phyloP scores from a whole-genome alignment of 306 rosid species.

The Ormosia emarginata region DNA sequence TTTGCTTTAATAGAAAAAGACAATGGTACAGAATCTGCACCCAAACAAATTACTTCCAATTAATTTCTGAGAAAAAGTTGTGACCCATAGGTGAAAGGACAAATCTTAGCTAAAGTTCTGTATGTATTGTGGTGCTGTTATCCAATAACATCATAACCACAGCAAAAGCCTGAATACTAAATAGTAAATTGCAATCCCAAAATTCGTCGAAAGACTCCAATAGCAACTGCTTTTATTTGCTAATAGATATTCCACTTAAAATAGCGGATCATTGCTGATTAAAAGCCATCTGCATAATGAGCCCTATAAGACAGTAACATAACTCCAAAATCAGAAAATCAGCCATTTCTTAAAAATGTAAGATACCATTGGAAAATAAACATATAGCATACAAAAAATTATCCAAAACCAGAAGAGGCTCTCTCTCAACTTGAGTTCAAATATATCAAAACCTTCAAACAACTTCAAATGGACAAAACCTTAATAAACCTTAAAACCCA shows the following conservation, averaged over 20 bases:
- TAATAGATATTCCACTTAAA: not conserved
- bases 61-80: not conserved
- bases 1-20: no score
- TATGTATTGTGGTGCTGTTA: no score
- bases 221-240: not conserved
- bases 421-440: not conserved
- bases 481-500: no score
- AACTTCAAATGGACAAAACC: not conserved
- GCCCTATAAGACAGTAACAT: not conserved
- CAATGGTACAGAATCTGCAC: not conserved
- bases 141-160: no score
- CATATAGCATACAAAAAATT: not conserved
- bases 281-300: not conserved
- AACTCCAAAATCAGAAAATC: not conserved
- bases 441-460: not conserved
- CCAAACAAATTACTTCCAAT: no score
- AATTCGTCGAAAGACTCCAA: not conserved
- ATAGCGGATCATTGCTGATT: not conserved
- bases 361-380: not conserved
- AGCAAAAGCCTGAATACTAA: not conserved
- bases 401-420: not conserved
- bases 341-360: not conserved
- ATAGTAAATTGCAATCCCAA: not conserved
- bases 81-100: no score
- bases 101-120: no score